Evolutionary conservation across 441 rosid genomes (phyloP).

Genomic region (Viola pubescens): DNA sequence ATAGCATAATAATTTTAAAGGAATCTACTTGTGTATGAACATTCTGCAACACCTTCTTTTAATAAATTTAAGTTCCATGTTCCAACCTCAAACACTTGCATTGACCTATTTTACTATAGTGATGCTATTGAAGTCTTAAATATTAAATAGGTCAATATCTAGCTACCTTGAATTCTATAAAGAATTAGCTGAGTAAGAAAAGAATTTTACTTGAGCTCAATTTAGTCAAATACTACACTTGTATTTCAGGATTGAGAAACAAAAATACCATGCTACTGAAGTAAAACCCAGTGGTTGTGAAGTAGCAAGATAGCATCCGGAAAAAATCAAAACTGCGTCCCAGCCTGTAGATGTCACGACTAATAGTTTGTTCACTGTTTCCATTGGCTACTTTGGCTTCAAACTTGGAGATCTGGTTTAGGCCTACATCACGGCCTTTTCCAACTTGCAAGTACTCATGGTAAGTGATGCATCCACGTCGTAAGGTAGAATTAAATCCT

Average conservation of each 20-base stretch:
- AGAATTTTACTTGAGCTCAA: no score
- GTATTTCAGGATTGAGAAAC: constrained; percentile 11
- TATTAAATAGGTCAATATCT: no score
- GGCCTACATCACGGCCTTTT: constrained; percentile 97
- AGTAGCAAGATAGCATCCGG: constrained; percentile 94
- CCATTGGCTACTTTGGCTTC: constrained; percentile 98
- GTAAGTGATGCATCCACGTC: constrained; percentile 78
- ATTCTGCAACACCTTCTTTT: no score
- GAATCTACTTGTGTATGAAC: no score
- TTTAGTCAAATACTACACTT: no score
- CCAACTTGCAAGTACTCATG: constrained; percentile 96
- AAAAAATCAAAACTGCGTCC: constrained; percentile 91
- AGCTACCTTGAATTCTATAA: no score
- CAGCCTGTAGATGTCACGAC: constrained; percentile 90
- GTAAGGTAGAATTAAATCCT: constrained; percentile 79
- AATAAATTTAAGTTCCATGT: no score
- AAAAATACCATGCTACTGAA: constrained; percentile 78
- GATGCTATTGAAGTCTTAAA: no score
- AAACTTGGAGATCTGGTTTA: constrained; percentile 90
- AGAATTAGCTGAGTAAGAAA: no score
- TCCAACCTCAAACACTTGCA: no score
- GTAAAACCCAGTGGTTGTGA: constrained; percentile 94
- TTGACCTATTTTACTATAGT: no score
- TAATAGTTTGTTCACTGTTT: constrained; percentile 88
- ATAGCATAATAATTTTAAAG: no score